Evolutionary conservation across 2,329 filamentous ascomycete species (phyloP).

Genomic region (Parasarocladium wereldwijsianum): DNA sequence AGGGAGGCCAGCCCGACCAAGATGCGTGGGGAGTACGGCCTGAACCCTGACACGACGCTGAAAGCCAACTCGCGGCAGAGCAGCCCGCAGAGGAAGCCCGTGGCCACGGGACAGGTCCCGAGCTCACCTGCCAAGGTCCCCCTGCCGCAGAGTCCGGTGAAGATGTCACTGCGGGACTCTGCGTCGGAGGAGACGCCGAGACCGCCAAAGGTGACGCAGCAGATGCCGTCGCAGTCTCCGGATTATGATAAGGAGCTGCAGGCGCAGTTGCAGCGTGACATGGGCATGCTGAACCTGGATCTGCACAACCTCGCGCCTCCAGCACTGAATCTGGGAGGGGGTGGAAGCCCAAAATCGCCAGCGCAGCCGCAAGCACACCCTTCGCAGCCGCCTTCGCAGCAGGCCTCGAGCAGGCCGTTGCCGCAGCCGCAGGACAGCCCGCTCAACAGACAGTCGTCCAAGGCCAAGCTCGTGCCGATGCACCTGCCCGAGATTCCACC

Average conservation of each 20-base stretch:
- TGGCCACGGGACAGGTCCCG: slow-evolving; percentile 17
- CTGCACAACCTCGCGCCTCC: no score
- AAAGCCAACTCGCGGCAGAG: slow-evolving; percentile 41
- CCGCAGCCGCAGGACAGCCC: no score
- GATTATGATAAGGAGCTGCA: slow-evolving; percentile 48
- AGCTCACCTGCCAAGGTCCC: slow-evolving; percentile 45
- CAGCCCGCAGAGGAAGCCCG: slow-evolving; percentile 45
- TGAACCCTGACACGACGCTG: slow-evolving; percentile 37
- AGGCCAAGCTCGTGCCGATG: slow-evolving; percentile 23
- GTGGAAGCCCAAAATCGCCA: slow-evolving; percentile 2
- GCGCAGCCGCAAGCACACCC: slow-evolving; percentile 7
- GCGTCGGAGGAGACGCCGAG: slow-evolving; percentile 29
- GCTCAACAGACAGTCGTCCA: slow-evolving; percentile 10
- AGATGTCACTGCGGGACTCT: slow-evolving; percentile 14
- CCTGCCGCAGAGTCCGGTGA: slow-evolving; percentile 31
- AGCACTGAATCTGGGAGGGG: neutral
- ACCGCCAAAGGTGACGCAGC: slow-evolving; percentile 30
- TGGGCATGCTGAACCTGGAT: slow-evolving; percentile 41
- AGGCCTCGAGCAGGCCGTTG: slow-evolving; percentile 1
- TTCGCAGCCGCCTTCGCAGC: slow-evolving; percentile 3
- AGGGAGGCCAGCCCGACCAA: slow-evolving; percentile 39
- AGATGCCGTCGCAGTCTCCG: slow-evolving; percentile 32
- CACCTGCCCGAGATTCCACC: slow-evolving; percentile 40
- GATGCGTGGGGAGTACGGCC: slow-evolving; percentile 25
- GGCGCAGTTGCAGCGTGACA: slow-evolving; percentile 48